Percentiles rank a stretch among this genome's conserved stretches.
Conservation (phyloP, 192 early-diverging fungal genomes). For the Martensiomyces pterosporus region DNA sequence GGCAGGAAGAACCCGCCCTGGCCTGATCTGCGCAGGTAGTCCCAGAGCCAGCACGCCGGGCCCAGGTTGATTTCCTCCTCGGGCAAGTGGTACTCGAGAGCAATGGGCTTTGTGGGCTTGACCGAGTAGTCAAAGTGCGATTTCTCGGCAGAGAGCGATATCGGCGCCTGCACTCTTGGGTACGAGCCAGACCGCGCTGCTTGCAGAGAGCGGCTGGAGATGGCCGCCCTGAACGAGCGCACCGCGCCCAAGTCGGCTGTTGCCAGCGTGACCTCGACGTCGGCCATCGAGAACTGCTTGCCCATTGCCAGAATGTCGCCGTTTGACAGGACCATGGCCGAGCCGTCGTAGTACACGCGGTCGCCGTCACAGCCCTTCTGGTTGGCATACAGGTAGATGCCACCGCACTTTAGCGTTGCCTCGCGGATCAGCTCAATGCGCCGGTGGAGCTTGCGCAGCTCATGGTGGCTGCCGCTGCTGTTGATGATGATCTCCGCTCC, state of each 20-base stretch:
- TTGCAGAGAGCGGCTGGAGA: conserved; percentile 75
- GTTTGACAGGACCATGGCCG: conserved; percentile 85
- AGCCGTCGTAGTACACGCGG: conserved; percentile 96
- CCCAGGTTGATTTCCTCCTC: conserved; percentile 91
- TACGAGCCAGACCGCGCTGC: conserved; percentile 60
- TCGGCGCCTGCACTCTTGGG: conserved; percentile 58
- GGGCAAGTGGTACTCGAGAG: conserved; percentile 63
- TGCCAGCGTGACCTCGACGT: conserved; percentile 92
- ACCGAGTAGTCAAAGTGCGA: conserved; percentile 27
- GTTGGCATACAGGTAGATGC: conserved; percentile 94
- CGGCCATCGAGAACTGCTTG: conserved; percentile 86
- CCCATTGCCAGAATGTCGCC: conserved; percentile 85
- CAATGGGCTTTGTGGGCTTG: conserved; percentile 44
- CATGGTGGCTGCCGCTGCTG: conserved; percentile 94
- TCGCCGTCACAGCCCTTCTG: conserved; percentile 98
- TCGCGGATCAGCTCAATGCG: conserved; percentile 85
- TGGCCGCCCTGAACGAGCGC: conserved; percentile 68
- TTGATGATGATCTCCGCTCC: conserved; percentile 97
- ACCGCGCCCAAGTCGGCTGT: conserved; percentile 90
- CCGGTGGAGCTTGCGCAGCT: conserved; percentile 84
- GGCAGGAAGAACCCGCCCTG: conserved; percentile 91
- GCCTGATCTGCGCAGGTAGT: conserved; percentile 91
- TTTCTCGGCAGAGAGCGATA: conserved; percentile 45
- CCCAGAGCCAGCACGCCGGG: conserved; percentile 99
- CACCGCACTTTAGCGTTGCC: conserved; percentile 91